These are phyloP conservation scores for Colletotrichum phormii DNA, from an alignment of 2,329 filamentous ascomycete genomes.

Conservation along the genomic window DNA sequence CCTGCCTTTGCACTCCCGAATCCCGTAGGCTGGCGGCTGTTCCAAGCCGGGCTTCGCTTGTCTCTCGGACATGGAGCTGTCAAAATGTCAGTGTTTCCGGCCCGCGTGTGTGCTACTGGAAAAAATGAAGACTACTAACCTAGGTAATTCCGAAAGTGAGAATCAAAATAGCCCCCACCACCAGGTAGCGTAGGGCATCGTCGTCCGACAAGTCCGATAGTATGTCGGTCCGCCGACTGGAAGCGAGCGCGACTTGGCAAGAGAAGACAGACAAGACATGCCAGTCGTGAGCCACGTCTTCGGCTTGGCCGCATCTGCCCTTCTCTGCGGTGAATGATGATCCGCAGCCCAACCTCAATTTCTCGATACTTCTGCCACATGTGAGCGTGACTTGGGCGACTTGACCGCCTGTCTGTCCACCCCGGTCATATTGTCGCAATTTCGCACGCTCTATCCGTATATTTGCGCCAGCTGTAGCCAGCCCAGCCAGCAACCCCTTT, in stretches of 20 bases:
- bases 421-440: neutral
- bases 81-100: neutral
- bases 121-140: neutral
- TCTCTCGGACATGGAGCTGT: neutral
- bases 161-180: neutral
- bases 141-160: neutral
- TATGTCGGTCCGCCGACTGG: constrained; percentile 5
- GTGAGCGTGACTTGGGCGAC: neutral
- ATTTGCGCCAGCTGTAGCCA: neutral
- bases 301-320: constrained; percentile 31
- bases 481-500: neutral
- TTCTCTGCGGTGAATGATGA: constrained; percentile 23
- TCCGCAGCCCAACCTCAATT: constrained; percentile 5
- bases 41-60: constrained; percentile 1
- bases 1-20: neutral
- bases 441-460: neutral
- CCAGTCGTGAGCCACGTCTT: constrained; percentile 12
- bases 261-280: neutral
- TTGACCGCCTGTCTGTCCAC: constrained; percentile 16
- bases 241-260: neutral
- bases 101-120: neutral
- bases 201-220: constrained; percentile 23
- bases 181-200: neutral
- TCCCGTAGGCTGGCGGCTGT: neutral
- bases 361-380: neutral